phyloP scores from a whole-genome alignment of 2,329 filamentous ascomycete genomes.

The Alternaria triticina region DNA sequence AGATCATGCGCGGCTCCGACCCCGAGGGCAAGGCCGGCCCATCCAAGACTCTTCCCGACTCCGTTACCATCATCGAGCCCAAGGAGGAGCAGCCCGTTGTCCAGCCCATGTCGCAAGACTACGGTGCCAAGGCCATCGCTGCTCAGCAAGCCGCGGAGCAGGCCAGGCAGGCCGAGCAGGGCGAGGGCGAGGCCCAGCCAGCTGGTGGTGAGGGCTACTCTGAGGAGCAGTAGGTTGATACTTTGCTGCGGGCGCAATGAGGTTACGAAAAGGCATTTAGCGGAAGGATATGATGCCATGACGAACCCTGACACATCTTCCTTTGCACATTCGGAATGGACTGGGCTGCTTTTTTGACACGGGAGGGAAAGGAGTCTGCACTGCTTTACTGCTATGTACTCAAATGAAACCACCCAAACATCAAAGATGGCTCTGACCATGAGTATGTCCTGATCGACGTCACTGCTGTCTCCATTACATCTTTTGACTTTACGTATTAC shows the following conservation, averaged over 20 bases:
- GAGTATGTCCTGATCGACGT: constrained; percentile 6
- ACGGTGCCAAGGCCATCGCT: constrained; percentile 86
- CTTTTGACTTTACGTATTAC: background rate
- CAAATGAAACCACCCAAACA: constrained; percentile 40
- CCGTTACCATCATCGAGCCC: constrained; percentile 99
- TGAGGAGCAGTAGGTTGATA: constrained; percentile 41
- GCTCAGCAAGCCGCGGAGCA: constrained; percentile 71
- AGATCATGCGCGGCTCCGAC: constrained; percentile 99
- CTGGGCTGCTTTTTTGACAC: constrained; percentile 38
- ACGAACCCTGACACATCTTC: constrained; percentile 36
- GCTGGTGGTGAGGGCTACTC: constrained; percentile 39
- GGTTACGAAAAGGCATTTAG: constrained; percentile 40
- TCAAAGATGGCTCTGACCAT: constrained; percentile 36
- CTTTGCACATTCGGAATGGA: constrained; percentile 40
- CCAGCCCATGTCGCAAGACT: constrained; percentile 97
- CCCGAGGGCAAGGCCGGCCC: constrained; percentile 98
- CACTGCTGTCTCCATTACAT: background rate
- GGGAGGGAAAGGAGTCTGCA: constrained; percentile 38
- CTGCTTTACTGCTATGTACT: constrained; percentile 40
- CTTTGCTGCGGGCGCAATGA: constrained; percentile 35
- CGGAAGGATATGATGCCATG: constrained; percentile 34
- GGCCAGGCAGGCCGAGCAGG: constrained; percentile 65
- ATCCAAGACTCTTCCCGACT: constrained; percentile 96
- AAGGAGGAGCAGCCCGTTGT: constrained; percentile 98
- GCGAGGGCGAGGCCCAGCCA: constrained; percentile 56